A percentile compares a stretch with the other conserved stretches of the same genome.
Conservation (phyloP, 2,329 filamentous ascomycete genomes). For the Aspergillus tamarii region DNA sequence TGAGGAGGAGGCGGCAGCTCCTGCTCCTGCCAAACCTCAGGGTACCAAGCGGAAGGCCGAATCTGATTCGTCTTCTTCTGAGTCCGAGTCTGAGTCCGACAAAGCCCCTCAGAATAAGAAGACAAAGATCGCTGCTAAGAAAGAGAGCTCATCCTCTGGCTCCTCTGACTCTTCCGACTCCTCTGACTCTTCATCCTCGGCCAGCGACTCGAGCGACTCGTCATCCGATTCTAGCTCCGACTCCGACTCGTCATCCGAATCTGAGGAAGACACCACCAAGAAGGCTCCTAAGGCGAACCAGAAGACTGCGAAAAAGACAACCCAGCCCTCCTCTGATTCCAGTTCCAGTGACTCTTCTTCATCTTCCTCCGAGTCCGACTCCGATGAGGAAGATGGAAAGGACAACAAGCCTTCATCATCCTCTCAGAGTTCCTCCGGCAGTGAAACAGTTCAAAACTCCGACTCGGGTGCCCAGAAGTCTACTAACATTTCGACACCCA, state of each 20-base stretch:
- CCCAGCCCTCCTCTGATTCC: slow-evolving; percentile 6
- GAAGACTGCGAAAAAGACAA: no score
- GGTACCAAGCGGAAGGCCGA: slow-evolving; percentile 63
- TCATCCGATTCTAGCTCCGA: slow-evolving; percentile 26
- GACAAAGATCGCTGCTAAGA: slow-evolving; percentile 45
- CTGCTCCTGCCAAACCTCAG: slow-evolving; percentile 42
- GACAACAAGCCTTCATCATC: slow-evolving; percentile 19
- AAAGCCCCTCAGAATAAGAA: slow-evolving; percentile 59
- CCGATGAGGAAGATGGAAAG: slow-evolving; percentile 24
- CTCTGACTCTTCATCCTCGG: slow-evolving; percentile 45
- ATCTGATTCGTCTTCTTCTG: slow-evolving; percentile 43
- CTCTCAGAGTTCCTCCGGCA: slow-evolving; percentile 30
- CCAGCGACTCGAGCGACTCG: slow-evolving; percentile 11
- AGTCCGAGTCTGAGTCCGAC: slow-evolving; percentile 39
- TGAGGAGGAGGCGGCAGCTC: slow-evolving; percentile 53
- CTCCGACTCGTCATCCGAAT: slow-evolving; percentile 12
- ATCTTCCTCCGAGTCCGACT: slow-evolving; percentile 31
- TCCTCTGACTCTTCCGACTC: slow-evolving; percentile 27
- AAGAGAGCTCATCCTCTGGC: slow-evolving; percentile 38
- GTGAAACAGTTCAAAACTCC: slow-evolving; percentile 35
- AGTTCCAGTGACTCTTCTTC: slow-evolving; percentile 23
- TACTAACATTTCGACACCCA: slow-evolving; percentile 23
- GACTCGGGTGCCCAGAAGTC: slow-evolving; percentile 29
- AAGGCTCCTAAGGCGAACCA: no score
- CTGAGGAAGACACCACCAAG: no score